Conservation (phyloP, 2,329 filamentous ascomycete genomes). For the Penicillium corylophilum region DNA sequence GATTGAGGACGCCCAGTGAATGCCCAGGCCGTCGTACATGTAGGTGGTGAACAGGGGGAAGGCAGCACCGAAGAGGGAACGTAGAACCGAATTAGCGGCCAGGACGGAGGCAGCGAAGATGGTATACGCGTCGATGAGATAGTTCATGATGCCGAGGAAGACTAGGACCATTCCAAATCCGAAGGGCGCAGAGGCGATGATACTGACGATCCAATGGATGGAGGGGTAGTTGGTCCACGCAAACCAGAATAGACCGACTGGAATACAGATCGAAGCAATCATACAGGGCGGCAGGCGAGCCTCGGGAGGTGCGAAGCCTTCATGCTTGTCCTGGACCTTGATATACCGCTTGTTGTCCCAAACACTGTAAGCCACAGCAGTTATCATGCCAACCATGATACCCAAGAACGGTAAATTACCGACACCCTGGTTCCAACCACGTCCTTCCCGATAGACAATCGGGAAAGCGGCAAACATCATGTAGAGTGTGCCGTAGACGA, state of each 20-base stretch:
- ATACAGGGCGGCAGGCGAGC: constrained; percentile 29
- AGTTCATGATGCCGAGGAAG: constrained; percentile 29
- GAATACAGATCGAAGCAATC: constrained; percentile 26
- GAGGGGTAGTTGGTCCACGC: constrained; percentile 32
- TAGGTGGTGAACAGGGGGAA: constrained; percentile 30
- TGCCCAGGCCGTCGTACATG: constrained; percentile 27
- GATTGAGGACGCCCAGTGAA: constrained; percentile 28
- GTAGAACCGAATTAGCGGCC: constrained; percentile 26
- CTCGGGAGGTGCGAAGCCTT: constrained; percentile 28
- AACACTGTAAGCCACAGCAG: constrained; percentile 23
- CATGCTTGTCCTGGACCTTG: constrained; percentile 14
- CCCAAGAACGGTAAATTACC: constrained; percentile 30
- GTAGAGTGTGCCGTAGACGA: constrained; percentile 31
- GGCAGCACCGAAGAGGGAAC: constrained; percentile 26
- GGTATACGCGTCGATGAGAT: constrained; percentile 28
- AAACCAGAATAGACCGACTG: constrained; percentile 34
- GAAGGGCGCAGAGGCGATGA: constrained; percentile 25
- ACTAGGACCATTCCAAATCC: constrained; percentile 29
- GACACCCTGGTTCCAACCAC: constrained; percentile 31
- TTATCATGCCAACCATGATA: constrained; percentile 33
- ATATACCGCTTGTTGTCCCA: constrained; percentile 30
- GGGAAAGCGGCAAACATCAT: constrained; percentile 34
- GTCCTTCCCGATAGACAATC: constrained; percentile 29
- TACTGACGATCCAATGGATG: constrained; percentile 27
- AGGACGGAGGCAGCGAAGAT: constrained; percentile 28